Evolutionary conservation across 441 rosid species (phyloP), one percentile per base, ranked within the genome.

Genomic region (Francoa sonchifolia): DNA sequence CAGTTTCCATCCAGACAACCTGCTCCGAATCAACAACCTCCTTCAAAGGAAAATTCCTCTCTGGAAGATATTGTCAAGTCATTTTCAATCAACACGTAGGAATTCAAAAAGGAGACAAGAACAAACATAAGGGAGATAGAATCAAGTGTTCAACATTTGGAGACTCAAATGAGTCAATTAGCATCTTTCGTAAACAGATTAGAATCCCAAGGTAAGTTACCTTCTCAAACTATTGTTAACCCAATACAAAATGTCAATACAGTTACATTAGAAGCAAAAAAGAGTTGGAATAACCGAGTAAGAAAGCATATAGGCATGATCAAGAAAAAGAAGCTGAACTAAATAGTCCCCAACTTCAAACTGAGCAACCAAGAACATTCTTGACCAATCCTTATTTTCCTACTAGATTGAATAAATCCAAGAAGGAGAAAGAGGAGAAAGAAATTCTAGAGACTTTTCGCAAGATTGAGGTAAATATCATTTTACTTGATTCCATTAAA

Each of bases 361-460:
- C n/a, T n/a, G n/a, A n/a, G n/a, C n/a, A n/a, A n/a, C n/a, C n/a
- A n/a, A n/a, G n/a, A n/a, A n/a, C n/a, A n/a, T n/a, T n/a, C n/a
- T n/a, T n/a, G n/a, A n/a, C n/a, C n/a, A n/a, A n/a, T n/a, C n/a
- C n/a, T n/a, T n/a, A n/a, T n/a, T n/a, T n/a, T n/a, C n/a, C n/a
- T n/a, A n/a, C n/a, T n/a, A n/a, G n/a, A n/a, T n/a, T n/a, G n/a
- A n/a, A n/a, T n/a, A n/a, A n/a, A n/a, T n/a, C n/a, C n/a, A n/a
- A n/a, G n/a, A n/a, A n/a, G n/a, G n/a, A n/a, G n/a, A n/a, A n/a
- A n/a, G n/a, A n/a, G n/a, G n/a, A n/a, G n/a, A n/a, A n/a, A n/a
- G n/a, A n/a, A n/a, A n/a, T n/a, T n/a, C n/a, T n/a, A 0, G 50
- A 45, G 28, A 45, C 39, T 2, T 42, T 42, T 42, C 11, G 19